Evolutionary conservation across 176 grass and related monocot species (phyloP).

Genomic region (Musa acuminata): DNA sequence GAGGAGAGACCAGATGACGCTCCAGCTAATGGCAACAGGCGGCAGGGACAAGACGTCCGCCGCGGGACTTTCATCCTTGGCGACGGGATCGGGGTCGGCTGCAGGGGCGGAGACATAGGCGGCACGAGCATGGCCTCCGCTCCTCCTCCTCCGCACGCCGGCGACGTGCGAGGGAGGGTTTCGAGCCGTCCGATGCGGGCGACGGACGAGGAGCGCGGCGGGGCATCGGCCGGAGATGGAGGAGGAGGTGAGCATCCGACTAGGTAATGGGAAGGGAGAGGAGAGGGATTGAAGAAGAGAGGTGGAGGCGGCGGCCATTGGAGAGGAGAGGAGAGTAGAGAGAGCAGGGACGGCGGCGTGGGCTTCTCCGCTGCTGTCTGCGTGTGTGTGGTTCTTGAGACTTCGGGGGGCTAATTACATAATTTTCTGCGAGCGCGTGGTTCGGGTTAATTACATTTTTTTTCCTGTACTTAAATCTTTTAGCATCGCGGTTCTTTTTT

Average conservation of each 20-base stretch:
- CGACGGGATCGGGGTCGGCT: slow-evolving; percentile 44
- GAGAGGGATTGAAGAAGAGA: background rate
- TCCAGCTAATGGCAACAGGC: slow-evolving; percentile 50
- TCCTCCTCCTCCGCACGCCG: background rate
- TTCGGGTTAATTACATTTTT: too few species aligned
- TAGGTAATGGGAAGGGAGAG: background rate
- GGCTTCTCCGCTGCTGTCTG: background rate
- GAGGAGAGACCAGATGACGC: slow-evolving; percentile 55
- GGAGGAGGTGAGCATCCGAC: background rate
- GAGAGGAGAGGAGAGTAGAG: background rate
- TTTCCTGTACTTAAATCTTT: too few species aligned
- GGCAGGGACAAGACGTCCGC: slow-evolving; percentile 24
- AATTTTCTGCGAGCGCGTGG: too few species aligned
- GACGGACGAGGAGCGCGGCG: too few species aligned
- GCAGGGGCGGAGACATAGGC: slow-evolving; percentile 78
- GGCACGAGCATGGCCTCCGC: slow-evolving; percentile 1
- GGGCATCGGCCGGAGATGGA: background rate
- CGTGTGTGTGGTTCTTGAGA: background rate
- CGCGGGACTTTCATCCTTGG: slow-evolving; percentile 15
- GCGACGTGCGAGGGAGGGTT: background rate
- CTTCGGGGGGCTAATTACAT: too few species aligned
- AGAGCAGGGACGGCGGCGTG: too few species aligned
- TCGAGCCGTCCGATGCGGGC: background rate
- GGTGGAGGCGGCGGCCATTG: slow-evolving; percentile 2
- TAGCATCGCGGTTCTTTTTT: too few species aligned